These are phyloP conservation scores for Annulohypoxylon bovei DNA, from an alignment of 495 filamentous ascomycete genomes.

Conservation along the genomic window DNA sequence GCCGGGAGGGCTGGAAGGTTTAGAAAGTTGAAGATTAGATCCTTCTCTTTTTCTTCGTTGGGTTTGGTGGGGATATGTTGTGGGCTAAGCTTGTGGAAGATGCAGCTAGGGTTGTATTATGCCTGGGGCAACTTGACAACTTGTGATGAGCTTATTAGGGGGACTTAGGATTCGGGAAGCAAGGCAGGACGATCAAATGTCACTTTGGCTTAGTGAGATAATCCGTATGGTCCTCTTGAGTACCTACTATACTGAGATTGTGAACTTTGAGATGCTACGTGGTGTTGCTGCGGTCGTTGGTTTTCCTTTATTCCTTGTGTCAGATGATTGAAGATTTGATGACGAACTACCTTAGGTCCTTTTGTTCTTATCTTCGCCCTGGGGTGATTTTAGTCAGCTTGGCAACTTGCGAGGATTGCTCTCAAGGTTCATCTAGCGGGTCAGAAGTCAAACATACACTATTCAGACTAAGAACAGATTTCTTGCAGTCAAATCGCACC, in stretches of 20 bases:
- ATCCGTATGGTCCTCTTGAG: neutral
- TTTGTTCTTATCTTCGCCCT: neutral
- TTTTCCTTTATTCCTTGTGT: conserved; percentile 12
- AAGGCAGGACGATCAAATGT: neutral
- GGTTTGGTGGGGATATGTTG: conserved; percentile 39
- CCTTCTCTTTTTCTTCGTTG: conserved; percentile 36
- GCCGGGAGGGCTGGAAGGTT: neutral
- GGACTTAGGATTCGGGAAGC: neutral
- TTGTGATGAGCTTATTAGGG: conserved; percentile 28
- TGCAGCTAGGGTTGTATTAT: conserved; percentile 35
- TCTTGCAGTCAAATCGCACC: conserved; percentile 1
- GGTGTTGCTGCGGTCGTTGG: conserved; percentile 16
- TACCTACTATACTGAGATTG: conserved; percentile 2
- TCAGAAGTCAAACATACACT: neutral
- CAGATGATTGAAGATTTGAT: conserved; percentile 32
- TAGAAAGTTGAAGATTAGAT: conserved; percentile 19
- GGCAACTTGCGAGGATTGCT: neutral
- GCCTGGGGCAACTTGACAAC: conserved; percentile 11
- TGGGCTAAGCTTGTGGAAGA: conserved; percentile 24
- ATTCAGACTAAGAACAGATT: neutral
- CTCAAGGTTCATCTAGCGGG: neutral
- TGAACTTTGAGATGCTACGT: conserved; percentile 14
- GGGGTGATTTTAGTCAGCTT: neutral
- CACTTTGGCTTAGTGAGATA: neutral
- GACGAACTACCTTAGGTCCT: conserved; percentile 1